These are phyloP conservation scores for Macrocybe sp. DNA, from an alignment of 1,284 basidiomycete genomes.

Conservation along the genomic window DNA sequence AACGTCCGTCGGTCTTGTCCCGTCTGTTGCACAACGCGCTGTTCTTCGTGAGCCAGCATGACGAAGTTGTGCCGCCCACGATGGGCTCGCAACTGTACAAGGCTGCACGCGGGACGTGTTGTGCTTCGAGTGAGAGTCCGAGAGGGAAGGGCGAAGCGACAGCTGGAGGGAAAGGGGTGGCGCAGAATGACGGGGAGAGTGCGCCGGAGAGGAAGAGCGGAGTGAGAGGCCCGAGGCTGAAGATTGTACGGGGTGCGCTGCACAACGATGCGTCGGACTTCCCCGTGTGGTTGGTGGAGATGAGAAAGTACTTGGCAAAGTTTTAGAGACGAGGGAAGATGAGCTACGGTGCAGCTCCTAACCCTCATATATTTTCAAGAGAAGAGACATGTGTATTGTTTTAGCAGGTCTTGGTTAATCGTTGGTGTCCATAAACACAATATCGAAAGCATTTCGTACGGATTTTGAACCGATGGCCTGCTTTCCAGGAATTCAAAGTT, in stretches of 20 bases:
- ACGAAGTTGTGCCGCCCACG: constrained; percentile 40
- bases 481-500: too few relatives aligned
- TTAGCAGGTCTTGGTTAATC: too few relatives aligned
- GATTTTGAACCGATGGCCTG: too few relatives aligned
- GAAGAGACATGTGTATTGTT: too few relatives aligned
- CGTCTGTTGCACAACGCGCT: constrained; percentile 24
- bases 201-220: neutral
- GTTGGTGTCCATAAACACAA: too few relatives aligned
- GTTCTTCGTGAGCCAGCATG: constrained; percentile 35
- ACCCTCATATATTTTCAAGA: too few relatives aligned
- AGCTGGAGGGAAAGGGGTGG: constrained; percentile 3
- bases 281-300: constrained; percentile 29
- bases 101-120: neutral
- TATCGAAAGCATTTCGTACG: too few relatives aligned
- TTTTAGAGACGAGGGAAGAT: too few relatives aligned
- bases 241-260: constrained; percentile 31
- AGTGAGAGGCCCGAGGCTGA: constrained; percentile 8
- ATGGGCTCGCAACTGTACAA: constrained; percentile 33
- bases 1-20: constrained; percentile 12
- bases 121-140: neutral
- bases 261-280: constrained; percentile 40
- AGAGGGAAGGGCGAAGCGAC: neutral
- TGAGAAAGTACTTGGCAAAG: constrained; percentile 15
- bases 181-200: neutral
- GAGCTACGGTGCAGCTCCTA: too few relatives aligned